Percentiles rank a stretch among this genome's conserved stretches.
Evolutionary conservation across 345 rosid genomes (phyloP).

Genomic region (Rubroshorea leprosula): DNA sequence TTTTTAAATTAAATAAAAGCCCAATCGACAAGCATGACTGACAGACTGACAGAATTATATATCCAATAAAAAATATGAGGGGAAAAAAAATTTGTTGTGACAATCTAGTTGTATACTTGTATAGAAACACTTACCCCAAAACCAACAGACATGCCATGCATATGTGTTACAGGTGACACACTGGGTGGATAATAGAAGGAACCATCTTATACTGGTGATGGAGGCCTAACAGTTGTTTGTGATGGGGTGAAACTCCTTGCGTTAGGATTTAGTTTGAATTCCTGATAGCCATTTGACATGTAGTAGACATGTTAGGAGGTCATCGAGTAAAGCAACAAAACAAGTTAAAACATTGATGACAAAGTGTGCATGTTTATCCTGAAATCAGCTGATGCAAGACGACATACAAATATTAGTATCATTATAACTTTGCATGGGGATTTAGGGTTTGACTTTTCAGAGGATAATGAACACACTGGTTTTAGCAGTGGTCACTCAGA

Average conservation of each 20-base stretch:
- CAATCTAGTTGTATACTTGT: neutral
- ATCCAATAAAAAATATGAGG: neutral
- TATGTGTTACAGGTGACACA: constrained; percentile 43
- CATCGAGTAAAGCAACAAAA: neutral
- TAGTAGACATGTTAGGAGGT: neutral
- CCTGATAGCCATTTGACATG: constrained; percentile 37
- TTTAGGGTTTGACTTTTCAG: constrained; percentile 69
- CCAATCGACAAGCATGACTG: neutral
- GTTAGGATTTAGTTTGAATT: constrained; percentile 86
- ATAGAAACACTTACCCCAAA: constrained; percentile 52
- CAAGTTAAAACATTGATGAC: neutral
- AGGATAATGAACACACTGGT: constrained; percentile 65
- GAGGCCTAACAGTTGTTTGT: constrained; percentile 50
- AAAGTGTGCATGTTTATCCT: neutral
- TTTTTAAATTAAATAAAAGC: neutral
- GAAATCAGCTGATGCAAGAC: neutral
- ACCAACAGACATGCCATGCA: constrained; percentile 60
- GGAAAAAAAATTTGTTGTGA: too few species aligned
- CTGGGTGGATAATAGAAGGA: constrained; percentile 58
- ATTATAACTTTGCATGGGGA: constrained; percentile 69
- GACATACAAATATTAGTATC: constrained; percentile 6
- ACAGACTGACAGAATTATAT: neutral
- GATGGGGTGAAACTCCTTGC: constrained; percentile 80
- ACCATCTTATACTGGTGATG: constrained; percentile 45
- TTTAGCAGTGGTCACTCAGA: too few species aligned